Percentiles rank a stretch among this genome's conserved stretches.
These are phyloP conservation scores for Kwoniella europaea DNA, from an alignment of 768 basidiomycete species.

Conservation along the genomic window DNA sequence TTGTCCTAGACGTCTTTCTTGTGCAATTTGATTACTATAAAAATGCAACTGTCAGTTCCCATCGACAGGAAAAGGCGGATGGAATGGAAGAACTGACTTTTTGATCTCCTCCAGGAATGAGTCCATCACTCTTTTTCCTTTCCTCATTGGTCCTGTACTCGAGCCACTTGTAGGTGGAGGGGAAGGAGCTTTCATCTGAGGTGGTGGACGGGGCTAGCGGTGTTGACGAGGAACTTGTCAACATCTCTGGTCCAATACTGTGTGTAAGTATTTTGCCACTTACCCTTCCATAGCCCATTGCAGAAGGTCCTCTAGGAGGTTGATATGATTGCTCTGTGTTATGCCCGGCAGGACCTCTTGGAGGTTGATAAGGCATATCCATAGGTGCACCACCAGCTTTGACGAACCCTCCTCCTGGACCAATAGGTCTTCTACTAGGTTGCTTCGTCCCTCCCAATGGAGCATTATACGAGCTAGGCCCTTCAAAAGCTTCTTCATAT, in stretches of 20 bases:
- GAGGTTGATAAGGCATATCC: constrained; percentile 15
- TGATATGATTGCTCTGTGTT: background rate
- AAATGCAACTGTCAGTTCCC: constrained; percentile 11
- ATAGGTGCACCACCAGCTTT: constrained; percentile 50
- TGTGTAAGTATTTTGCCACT: constrained; percentile 8
- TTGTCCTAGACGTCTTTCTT: constrained; percentile 75
- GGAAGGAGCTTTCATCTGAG: constrained; percentile 63
- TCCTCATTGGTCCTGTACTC: constrained; percentile 68
- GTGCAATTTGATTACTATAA: constrained; percentile 82
- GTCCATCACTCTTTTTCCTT: constrained; percentile 96
- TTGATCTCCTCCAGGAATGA: constrained; percentile 95
- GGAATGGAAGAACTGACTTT: constrained; percentile 62
- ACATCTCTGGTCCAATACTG: background rate
- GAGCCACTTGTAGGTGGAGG: constrained; percentile 59
- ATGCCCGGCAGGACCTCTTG: constrained; percentile 5
- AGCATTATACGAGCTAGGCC: constrained; percentile 25
- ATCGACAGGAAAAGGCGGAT: background rate
- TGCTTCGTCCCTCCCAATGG: constrained; percentile 27
- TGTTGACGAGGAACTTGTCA: background rate
- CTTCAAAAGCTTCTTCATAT: constrained; percentile 54
- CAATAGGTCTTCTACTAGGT: constrained; percentile 21
- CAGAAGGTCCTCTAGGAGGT: constrained; percentile 31
- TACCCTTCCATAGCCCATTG: constrained; percentile 31
- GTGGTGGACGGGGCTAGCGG: constrained; percentile 3
- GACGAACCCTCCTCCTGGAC: constrained; percentile 55